These are phyloP conservation scores for Neofusicoccum laricinum DNA, from an alignment of 2,329 filamentous ascomycete genomes.

Conservation along the genomic window DNA sequence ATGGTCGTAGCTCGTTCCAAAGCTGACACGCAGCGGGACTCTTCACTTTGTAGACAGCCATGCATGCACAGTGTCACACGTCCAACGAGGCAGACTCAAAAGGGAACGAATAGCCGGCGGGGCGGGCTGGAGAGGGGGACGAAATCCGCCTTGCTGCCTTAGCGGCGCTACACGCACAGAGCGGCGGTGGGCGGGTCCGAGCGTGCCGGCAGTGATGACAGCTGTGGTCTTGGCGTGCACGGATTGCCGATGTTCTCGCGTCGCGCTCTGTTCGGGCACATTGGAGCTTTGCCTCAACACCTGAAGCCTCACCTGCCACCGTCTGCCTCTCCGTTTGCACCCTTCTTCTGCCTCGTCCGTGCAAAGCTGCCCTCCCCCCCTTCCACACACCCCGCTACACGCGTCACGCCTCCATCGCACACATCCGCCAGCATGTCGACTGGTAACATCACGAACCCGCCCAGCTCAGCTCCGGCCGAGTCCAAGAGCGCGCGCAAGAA, in stretches of 20 bases:
- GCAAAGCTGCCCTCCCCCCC: not conserved
- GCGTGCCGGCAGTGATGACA: not conserved
- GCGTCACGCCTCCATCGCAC: not conserved
- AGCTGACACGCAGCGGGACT: not conserved
- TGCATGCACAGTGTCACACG: not conserved
- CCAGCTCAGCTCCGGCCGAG: conserved; percentile 55
- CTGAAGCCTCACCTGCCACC: not conserved
- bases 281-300: conserved; percentile 14
- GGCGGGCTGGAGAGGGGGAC: not conserved
- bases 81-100: not conserved
- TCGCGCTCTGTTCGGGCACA: conserved; percentile 13
- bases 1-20: not conserved
- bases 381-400: not conserved
- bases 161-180: not conserved
- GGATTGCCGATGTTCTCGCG: conserved; percentile 1
- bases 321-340: not conserved
- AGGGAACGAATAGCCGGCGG: not conserved
- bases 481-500: conserved; percentile 54
- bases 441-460: conserved; percentile 61
- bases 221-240: conserved; percentile 8
- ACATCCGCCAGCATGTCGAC: conserved; percentile 58
- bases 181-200: not conserved
- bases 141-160: not conserved
- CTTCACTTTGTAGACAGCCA: not conserved
- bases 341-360: not conserved